These are phyloP conservation scores for Ocimum tenuiflorum DNA, from an alignment of 257 asterid species.

Conservation along the genomic window DNA sequence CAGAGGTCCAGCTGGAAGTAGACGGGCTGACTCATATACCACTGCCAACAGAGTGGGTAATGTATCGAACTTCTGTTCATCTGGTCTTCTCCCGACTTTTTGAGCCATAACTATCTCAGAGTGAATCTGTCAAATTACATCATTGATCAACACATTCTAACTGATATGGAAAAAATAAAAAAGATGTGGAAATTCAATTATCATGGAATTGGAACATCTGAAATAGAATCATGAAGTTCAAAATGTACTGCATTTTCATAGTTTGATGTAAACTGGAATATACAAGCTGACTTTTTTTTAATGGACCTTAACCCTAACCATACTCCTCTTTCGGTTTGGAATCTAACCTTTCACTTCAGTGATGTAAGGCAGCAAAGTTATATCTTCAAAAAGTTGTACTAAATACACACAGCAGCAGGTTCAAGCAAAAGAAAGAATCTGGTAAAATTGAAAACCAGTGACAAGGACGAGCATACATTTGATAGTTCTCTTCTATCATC, in stretches of 20 bases:
- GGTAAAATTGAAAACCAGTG: neutral
- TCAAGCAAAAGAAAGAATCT: neutral
- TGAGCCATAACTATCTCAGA: slow-evolving; percentile 27
- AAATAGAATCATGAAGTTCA: neutral
- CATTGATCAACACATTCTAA: slow-evolving; percentile 5
- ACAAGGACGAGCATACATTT: neutral
- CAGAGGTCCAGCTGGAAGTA: slow-evolving; percentile 37
- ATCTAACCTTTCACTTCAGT: no score
- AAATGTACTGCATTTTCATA: no score
- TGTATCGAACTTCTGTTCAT: slow-evolving; percentile 16
- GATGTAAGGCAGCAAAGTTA: neutral
- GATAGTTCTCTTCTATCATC: neutral
- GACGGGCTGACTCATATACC: slow-evolving; percentile 39
- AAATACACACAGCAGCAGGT: neutral
- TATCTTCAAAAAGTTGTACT: neutral
- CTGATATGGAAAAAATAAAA: neutral
- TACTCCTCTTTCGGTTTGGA: no score
- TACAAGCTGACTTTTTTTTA: neutral
- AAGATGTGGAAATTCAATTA: neutral
- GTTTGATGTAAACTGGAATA: neutral
- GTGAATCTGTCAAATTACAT: slow-evolving; percentile 29
- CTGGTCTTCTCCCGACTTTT: slow-evolving; percentile 7
- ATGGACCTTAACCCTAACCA: no score
- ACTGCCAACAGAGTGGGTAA: slow-evolving; percentile 38
- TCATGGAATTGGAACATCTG: neutral